A percentile compares a stretch with the other conserved stretches of the same genome.
Evolutionary conservation across 768 basidiomycete genomes (phyloP).

Genomic region (Fomitopsis pulvina): DNA sequence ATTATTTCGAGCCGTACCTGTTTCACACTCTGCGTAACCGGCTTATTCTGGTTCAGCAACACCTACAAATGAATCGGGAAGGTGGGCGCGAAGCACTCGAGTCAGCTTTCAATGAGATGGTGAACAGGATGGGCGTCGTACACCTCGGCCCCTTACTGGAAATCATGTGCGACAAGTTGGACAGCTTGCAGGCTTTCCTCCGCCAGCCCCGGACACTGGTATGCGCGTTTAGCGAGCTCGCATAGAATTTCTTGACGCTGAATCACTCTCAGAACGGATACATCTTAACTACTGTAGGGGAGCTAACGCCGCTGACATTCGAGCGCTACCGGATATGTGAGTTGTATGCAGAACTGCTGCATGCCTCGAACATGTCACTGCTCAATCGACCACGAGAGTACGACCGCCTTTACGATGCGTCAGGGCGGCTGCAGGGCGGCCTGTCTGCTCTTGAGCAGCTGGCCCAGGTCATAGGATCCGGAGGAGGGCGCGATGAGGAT

Average conservation of each 20-base stretch:
- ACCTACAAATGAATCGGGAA: constrained; percentile 41
- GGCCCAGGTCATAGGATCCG: constrained; percentile 65
- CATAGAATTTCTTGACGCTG: constrained; percentile 8
- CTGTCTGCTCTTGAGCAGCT: constrained; percentile 79
- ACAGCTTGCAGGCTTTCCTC: constrained; percentile 64
- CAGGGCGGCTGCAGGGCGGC: constrained; percentile 86
- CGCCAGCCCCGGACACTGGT: constrained; percentile 73
- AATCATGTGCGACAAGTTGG: constrained; percentile 61
- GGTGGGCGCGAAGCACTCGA: constrained; percentile 65
- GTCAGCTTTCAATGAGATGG: constrained; percentile 71
- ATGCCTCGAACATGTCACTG: constrained; percentile 97
- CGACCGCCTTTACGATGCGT: constrained; percentile 66
- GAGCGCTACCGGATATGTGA: constrained; percentile 97
- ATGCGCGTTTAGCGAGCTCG: constrained; percentile 20
- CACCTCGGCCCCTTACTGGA: constrained; percentile 81
- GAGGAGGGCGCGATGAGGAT: constrained; percentile 47
- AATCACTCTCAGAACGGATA: constrained; percentile 46
- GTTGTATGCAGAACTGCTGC: constrained; percentile 91
- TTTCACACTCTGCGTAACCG: constrained; percentile 92
- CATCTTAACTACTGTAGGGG: constrained; percentile 67
- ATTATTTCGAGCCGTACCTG: constrained; percentile 96
- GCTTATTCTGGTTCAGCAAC: constrained; percentile 81
- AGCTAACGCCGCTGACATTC: constrained; percentile 76
- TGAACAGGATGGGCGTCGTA: constrained; percentile 82
- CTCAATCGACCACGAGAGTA: constrained; percentile 75